Percentiles rank a stretch among this genome's conserved stretches.
These are phyloP conservation scores for Ceratobasidium sp. DNA, from an alignment of 1,284 basidiomycete genomes.

Conservation along the genomic window DNA sequence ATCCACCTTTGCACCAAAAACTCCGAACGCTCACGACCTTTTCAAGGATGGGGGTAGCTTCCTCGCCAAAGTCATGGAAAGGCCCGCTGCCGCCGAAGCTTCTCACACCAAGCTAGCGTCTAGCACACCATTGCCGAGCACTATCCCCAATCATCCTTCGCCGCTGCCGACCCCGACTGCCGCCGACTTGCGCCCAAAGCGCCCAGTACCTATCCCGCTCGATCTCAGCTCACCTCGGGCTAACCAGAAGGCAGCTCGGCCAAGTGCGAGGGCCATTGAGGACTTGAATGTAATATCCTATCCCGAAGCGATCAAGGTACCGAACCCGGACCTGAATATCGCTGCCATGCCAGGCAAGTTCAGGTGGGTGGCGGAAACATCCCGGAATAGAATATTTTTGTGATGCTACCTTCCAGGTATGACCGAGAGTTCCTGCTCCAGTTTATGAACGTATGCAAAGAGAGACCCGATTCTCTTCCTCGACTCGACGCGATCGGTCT, in stretches of 20 bases:
- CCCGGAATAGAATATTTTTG: slow-evolving; percentile 3
- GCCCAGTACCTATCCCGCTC: slow-evolving; percentile 78
- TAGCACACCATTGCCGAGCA: slow-evolving; percentile 55
- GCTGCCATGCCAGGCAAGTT: slow-evolving; percentile 88
- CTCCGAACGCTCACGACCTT: slow-evolving; percentile 53
- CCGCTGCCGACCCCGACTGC: slow-evolving; percentile 50
- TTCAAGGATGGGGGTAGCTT: slow-evolving; percentile 47
- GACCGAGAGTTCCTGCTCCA: slow-evolving; percentile 98
- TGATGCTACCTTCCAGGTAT: slow-evolving; percentile 66
- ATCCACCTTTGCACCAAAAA: slow-evolving; percentile 23
- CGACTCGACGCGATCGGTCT: slow-evolving; percentile 88
- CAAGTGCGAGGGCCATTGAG: slow-evolving; percentile 85
- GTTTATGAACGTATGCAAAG: slow-evolving; percentile 95
- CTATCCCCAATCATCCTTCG: slow-evolving; percentile 56
- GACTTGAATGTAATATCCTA: slow-evolving; percentile 84
- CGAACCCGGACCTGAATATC: slow-evolving; percentile 85
- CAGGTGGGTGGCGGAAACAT: slow-evolving; percentile 66
- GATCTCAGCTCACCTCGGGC: slow-evolving; percentile 68
- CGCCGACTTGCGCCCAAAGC: slow-evolving; percentile 55
- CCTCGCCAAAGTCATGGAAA: slow-evolving; percentile 49
- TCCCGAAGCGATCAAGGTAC: slow-evolving; percentile 85
- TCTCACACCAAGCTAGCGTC: slow-evolving; percentile 53
- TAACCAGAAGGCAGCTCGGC: slow-evolving; percentile 60
- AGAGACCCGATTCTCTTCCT: slow-evolving; percentile 91
- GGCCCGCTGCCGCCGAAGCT: slow-evolving; percentile 46